phyloP scores from a whole-genome alignment of 345 rosid species.

The Camelina sativa region DNA sequence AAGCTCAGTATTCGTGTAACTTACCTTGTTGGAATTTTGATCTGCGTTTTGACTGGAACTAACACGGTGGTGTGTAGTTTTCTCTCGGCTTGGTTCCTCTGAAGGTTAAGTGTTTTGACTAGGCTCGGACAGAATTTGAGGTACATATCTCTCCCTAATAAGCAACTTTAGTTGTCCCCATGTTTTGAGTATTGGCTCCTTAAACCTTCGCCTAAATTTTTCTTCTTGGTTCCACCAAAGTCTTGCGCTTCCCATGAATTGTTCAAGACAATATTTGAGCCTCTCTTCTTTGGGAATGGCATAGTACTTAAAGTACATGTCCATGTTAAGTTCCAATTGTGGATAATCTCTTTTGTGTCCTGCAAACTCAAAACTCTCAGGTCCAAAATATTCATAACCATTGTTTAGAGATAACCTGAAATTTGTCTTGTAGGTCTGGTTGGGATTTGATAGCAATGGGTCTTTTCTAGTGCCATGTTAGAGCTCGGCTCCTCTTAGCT shows the following conservation, averaged over 20 bases:
- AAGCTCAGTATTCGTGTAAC: no score
- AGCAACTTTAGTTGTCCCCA: neutral
- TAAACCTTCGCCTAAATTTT: neutral
- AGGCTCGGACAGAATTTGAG: neutral
- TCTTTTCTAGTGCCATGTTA: no score
- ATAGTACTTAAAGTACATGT: neutral
- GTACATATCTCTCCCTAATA: conserved; percentile 8
- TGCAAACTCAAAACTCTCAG: neutral
- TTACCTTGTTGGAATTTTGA: neutral
- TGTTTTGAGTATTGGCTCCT: neutral
- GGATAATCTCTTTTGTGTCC: neutral
- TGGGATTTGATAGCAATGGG: neutral
- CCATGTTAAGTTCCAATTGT: neutral
- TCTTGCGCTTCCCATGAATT: neutral
- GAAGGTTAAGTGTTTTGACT: neutral
- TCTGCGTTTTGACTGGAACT: neutral
- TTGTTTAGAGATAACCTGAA: no score
- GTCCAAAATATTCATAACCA: neutral
- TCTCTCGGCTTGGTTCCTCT: neutral
- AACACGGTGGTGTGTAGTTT: neutral
- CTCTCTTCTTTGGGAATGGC: neutral
- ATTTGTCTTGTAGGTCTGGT: neutral
- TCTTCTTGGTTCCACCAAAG: neutral
- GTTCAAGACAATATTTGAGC: neutral
- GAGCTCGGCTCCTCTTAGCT: no score